A percentile compares a stretch with the other conserved stretches of the same genome.
These are phyloP conservation scores for Aureobasidium sp. DNA, from an alignment of 2,329 filamentous ascomycete genomes.

Conservation along the genomic window DNA sequence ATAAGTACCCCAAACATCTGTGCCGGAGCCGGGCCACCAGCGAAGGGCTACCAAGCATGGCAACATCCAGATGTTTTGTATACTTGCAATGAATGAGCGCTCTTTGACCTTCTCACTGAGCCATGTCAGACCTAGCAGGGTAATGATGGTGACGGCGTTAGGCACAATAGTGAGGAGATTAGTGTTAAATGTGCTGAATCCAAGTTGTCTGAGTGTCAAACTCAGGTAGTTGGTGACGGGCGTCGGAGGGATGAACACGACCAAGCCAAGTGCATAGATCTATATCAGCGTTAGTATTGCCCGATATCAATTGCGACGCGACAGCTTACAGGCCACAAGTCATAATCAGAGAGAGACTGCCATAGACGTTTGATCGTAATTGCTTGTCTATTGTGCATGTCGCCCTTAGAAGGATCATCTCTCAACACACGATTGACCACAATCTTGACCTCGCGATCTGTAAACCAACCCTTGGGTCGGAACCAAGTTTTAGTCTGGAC, in stretches of 20 bases:
- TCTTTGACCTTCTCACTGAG: slow-evolving; percentile 42
- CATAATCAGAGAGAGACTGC: slow-evolving; percentile 51
- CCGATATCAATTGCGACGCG: slow-evolving; percentile 47
- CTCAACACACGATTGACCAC: slow-evolving; percentile 33
- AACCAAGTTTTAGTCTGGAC: slow-evolving; percentile 23
- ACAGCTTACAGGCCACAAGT: slow-evolving; percentile 41
- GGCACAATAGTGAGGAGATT: slow-evolving; percentile 57
- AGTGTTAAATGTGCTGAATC: slow-evolving; percentile 54
- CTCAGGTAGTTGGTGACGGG: slow-evolving; percentile 51
- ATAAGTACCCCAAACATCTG: slow-evolving; percentile 34
- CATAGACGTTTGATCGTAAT: slow-evolving; percentile 46
- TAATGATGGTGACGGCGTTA: slow-evolving; percentile 32
- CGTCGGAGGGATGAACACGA: slow-evolving; percentile 48
- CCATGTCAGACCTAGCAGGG: slow-evolving; percentile 40
- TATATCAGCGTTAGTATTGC: slow-evolving; percentile 31
- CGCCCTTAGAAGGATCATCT: slow-evolving; percentile 49
- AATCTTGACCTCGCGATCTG: slow-evolving; percentile 28
- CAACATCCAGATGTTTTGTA: slow-evolving; percentile 50
- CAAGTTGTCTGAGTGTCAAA: slow-evolving; percentile 50
- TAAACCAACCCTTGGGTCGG: slow-evolving; percentile 54
- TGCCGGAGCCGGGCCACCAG: slow-evolving; percentile 24
- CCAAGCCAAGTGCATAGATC: slow-evolving; percentile 47
- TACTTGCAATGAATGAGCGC: slow-evolving; percentile 41
- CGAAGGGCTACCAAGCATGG: not conserved
- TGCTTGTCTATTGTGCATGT: slow-evolving; percentile 55